Evolutionary conservation across 306 rosid species (phyloP).

Genomic region (Dalbergia cultrata): DNA sequence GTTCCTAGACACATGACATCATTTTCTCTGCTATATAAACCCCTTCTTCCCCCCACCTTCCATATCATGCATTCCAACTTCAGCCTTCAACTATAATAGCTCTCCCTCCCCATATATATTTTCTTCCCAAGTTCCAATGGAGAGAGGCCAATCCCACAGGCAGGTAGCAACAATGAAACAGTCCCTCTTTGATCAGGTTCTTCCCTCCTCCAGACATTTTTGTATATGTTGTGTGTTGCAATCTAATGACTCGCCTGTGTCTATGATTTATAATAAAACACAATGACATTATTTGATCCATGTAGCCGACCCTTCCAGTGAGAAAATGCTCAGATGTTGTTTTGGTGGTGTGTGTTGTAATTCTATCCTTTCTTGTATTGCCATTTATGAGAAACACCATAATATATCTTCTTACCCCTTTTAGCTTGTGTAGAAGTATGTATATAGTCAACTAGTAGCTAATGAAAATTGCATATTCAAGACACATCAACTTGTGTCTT

Average conservation of each 20-base stretch:
- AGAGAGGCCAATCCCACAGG: conserved; percentile 59
- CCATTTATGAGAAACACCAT: neutral
- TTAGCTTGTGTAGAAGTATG: too few species aligned
- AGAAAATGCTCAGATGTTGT: too few species aligned
- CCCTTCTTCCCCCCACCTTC: conserved; percentile 41
- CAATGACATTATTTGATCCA: too few species aligned
- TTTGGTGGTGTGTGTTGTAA: too few species aligned
- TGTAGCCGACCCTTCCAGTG: too few species aligned
- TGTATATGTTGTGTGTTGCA: neutral
- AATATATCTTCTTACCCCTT: too few species aligned
- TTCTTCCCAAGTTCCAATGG: conserved; percentile 52
- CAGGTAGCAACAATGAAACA: conserved; percentile 74
- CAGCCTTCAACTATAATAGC: conserved; percentile 19
- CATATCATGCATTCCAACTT: conserved; percentile 44
- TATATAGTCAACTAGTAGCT: neutral
- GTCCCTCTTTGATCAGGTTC: conserved; percentile 85
- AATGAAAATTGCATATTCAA: neutral
- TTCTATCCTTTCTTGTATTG: neutral
- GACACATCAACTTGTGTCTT: neutral
- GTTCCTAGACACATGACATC: conserved; percentile 43
- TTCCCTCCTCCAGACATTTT: conserved; percentile 13
- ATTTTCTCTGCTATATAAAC: conserved; percentile 56
- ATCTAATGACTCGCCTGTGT: neutral
- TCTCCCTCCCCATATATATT: neutral
- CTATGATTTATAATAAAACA: too few species aligned